Conservation (phyloP, 768 basidiomycete genomes). For the Leucocoprinus birnbaumii region DNA sequence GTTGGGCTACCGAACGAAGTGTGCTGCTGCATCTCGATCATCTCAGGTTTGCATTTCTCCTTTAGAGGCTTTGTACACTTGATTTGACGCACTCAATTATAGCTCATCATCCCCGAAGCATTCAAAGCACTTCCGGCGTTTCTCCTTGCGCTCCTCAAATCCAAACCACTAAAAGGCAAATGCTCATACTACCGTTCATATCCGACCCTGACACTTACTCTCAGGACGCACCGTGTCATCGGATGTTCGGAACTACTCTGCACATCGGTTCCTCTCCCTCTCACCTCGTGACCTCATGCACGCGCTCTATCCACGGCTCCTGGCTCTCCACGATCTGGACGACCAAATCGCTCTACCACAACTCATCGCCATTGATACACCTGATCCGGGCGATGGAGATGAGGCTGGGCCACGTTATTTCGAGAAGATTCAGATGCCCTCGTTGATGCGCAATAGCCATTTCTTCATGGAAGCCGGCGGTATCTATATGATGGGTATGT, state of each 20-base stretch:
- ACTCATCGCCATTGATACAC: neutral
- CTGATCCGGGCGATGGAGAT: slow-evolving; percentile 5
- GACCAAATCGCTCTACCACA: slow-evolving; percentile 70
- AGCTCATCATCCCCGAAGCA: slow-evolving; percentile 95
- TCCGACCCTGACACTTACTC: neutral
- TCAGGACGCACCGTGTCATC: slow-evolving; percentile 83
- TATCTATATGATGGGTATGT: slow-evolving; percentile 86
- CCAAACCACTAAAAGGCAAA: slow-evolving; percentile 87
- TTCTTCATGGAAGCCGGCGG: slow-evolving; percentile 88
- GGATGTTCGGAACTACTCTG: slow-evolving; percentile 89
- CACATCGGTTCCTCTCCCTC: slow-evolving; percentile 72
- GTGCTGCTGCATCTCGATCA: slow-evolving; percentile 72
- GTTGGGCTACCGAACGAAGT: slow-evolving; percentile 84
- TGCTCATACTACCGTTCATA: neutral
- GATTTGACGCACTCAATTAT: slow-evolving; percentile 1
- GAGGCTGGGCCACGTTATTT: slow-evolving; percentile 8
- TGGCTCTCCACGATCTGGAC: slow-evolving; percentile 85
- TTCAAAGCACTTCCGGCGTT: slow-evolving; percentile 86
- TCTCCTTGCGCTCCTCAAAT: slow-evolving; percentile 78
- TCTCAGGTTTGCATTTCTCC: slow-evolving; percentile 59
- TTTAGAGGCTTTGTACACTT: too few relatives aligned
- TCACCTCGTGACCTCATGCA: slow-evolving; percentile 68
- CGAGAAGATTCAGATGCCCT: slow-evolving; percentile 58
- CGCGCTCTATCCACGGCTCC: slow-evolving; percentile 82
- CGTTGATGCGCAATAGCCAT: slow-evolving; percentile 79